These are phyloP conservation scores for Ophiostoma novo-ulmi DNA, from an alignment of 2,329 filamentous ascomycete species.

Conservation along the genomic window DNA sequence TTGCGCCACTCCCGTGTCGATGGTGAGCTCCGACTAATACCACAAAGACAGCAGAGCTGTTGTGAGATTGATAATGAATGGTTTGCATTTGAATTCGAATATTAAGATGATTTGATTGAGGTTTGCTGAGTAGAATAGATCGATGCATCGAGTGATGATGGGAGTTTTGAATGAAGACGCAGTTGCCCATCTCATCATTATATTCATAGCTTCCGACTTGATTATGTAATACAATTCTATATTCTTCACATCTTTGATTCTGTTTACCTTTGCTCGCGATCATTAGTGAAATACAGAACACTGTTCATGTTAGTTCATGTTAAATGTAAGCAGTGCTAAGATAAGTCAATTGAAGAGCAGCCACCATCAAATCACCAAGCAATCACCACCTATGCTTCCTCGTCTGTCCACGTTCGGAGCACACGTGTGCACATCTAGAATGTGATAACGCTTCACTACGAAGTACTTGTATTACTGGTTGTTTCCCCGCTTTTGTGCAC, in stretches of 20 bases:
- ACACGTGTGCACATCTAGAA: not conserved
- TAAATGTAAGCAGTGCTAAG: no score
- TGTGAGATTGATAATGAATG: not conserved
- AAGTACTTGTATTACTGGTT: not conserved
- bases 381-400: not conserved
- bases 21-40: conserved; percentile 9
- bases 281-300: no score
- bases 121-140: no score
- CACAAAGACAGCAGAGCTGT: not conserved
- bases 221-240: not conserved
- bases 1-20: conserved; percentile 10
- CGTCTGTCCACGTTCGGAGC: not conserved
- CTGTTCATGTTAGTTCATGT: no score
- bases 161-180: not conserved
- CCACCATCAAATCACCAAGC: not conserved
- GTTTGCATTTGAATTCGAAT: no score
- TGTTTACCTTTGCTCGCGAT: no score
- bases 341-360: no score
- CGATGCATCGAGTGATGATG: not conserved
- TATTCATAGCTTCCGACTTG: not conserved
- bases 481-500: not conserved
- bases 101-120: no score
- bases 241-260: not conserved
- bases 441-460: not conserved
- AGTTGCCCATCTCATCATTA: not conserved